A percentile compares a stretch with the other conserved stretches of the same genome.
These are phyloP conservation scores for Huntiella decipiens DNA, from an alignment of 2,329 filamentous ascomycete species.

Conservation along the genomic window DNA sequence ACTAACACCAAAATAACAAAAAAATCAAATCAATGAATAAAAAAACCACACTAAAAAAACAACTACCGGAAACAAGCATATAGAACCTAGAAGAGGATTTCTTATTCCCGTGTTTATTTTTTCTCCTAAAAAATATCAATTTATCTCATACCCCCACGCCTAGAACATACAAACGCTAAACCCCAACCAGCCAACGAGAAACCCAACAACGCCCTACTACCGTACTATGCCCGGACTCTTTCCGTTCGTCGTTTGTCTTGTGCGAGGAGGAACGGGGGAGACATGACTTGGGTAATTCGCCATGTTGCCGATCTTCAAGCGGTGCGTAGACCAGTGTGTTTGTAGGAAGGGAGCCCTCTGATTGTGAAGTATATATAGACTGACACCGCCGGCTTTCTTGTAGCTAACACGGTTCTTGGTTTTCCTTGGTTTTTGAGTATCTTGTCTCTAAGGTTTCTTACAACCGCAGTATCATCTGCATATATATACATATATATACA, in stretches of 20 bases:
- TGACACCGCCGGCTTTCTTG: not conserved
- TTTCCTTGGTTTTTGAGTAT: not conserved
- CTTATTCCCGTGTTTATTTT: too few species aligned
- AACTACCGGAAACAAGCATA: too few species aligned
- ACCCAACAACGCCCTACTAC: not conserved
- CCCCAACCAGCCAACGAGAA: not conserved
- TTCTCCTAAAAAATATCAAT: too few species aligned
- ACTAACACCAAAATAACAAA: too few species aligned
- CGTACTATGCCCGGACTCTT: not conserved
- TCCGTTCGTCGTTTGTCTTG: not conserved
- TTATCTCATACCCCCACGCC: too few species aligned
- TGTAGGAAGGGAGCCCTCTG: not conserved
- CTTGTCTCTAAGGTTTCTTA: not conserved
- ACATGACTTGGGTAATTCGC: too few species aligned
- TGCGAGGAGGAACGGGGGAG: not conserved
- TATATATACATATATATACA: not conserved
- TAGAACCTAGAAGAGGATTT: too few species aligned
- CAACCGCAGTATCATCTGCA: not conserved
- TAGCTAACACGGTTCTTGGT: not conserved
- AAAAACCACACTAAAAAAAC: too few species aligned
- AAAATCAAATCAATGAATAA: too few species aligned
- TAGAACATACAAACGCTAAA: too few species aligned
- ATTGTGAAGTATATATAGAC: not conserved
- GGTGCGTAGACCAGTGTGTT: not conserved
- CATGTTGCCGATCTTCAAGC: constrained; percentile 3